Base-by-base conservation (phyloP, 2,329 filamentous ascomycete species). In the Camillea tinctor region DNA sequence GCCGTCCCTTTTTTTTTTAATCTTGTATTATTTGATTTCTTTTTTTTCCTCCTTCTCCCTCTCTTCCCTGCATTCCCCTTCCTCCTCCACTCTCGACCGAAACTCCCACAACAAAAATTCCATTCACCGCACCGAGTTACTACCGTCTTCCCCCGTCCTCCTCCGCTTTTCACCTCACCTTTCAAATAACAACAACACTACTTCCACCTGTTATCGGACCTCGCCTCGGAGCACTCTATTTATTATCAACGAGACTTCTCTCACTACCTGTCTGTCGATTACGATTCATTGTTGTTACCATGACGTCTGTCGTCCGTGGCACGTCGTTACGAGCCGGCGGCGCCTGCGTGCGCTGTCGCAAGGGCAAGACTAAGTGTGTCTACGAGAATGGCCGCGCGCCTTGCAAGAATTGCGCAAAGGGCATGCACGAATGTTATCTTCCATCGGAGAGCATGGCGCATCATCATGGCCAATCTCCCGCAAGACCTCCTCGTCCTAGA, bases 351-450 rank as follows among this genome's bases (percentile, higher is more conserved):
- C 83, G 84, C 73, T 87, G 84, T 74, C 83, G 84, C 72, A 87
- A 86, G 71, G 84, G 84, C 75, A 87, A 87, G 74, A 87, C 84
- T 56, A 86, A 86, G 69, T 87, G 84, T 64, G 84, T 86, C 68
- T 87, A 87, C 75, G 84, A 86, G 64, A 86, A 84, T 67, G 84
- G 83, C 55, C 79, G 83, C 71, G 81, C 83, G n/a, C 84, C 84
- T 13, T 87, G 84, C 77, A 84, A 84, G 71, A 87, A 87, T 74
- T 87, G 84, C 74, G 82, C 83, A 53, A 87, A 87, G 73, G 84
- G 84, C 61, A 82, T 86, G 81, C 84, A 87, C 72, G 83, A 86
- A 59, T 87, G 84, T 75, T 87, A 86, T 71, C 75, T 87, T 20
- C 84, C 84, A 48, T 86, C 83, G 26, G 84, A 86, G 74, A 84